Evolutionary conservation across 2,329 filamentous ascomycete species (phyloP).

Genomic region (Ascochyta viciae-villosae): DNA sequence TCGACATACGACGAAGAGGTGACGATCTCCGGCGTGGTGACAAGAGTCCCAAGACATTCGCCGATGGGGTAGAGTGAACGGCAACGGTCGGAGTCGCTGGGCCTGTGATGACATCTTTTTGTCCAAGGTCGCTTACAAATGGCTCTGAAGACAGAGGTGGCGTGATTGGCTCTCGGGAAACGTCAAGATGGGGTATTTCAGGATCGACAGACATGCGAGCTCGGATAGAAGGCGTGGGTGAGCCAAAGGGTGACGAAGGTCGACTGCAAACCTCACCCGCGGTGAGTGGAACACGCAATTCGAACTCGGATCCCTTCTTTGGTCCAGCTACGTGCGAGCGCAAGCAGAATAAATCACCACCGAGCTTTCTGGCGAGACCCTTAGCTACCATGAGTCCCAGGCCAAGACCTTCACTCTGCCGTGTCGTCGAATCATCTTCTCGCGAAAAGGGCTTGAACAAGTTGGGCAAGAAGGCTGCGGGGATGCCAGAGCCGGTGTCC

Average conservation of each 20-base stretch:
- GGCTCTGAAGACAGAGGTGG: conserved; percentile 38
- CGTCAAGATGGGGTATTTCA: conserved; percentile 29
- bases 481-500: conserved; percentile 74
- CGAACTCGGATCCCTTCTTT: conserved; percentile 70
- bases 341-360: conserved; percentile 70
- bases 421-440: conserved; percentile 71
- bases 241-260: conserved; percentile 59
- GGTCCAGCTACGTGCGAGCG: conserved; percentile 68
- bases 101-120: conserved; percentile 9
- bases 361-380: conserved; percentile 71
- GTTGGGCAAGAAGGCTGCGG: conserved; percentile 68
- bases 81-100: conserved; percentile 21
- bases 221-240: conserved; percentile 49
- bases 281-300: conserved; percentile 69
- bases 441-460: conserved; percentile 75
- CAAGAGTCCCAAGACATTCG: conserved; percentile 27
- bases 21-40: conserved; percentile 41
- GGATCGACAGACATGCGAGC: conserved; percentile 41
- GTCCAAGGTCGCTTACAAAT: conserved; percentile 25
- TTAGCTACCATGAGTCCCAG: conserved; percentile 76
- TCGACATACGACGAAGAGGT: conserved; percentile 35
- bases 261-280: conserved; percentile 59
- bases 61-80: conserved; percentile 17
- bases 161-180: conserved; percentile 32
- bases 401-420: conserved; percentile 72